Conservation (phyloP, 2,329 filamentous ascomycete species). For the Pseudocercospora macadamiae region DNA sequence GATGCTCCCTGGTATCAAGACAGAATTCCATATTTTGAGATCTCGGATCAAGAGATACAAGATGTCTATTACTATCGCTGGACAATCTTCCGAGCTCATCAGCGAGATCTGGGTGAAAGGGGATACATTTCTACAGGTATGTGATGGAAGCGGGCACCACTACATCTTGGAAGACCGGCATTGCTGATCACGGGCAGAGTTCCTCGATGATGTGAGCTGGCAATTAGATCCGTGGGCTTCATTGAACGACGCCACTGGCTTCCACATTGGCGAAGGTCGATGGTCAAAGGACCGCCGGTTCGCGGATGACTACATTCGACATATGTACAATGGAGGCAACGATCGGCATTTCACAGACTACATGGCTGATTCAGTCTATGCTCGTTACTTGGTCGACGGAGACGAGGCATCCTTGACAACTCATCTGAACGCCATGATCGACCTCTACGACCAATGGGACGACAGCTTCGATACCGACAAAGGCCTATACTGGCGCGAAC, state of each 20-base stretch:
- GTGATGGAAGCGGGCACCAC: too few species aligned
- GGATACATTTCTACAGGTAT: slow-evolving; percentile 48
- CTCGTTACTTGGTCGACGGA: slow-evolving; percentile 48
- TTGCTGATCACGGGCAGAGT: too few species aligned
- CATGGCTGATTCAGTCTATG: slow-evolving; percentile 47
- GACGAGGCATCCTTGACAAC: slow-evolving; percentile 38
- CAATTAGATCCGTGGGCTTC: slow-evolving; percentile 47
- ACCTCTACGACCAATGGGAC: slow-evolving; percentile 43
- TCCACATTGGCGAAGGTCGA: slow-evolving; percentile 49
- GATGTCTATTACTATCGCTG: slow-evolving; percentile 53
- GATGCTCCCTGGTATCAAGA: slow-evolving; percentile 46
- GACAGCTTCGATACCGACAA: slow-evolving; percentile 46
- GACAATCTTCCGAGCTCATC: slow-evolving; percentile 49
- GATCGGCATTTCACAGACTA: slow-evolving; percentile 50
- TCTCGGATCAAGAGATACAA: slow-evolving; percentile 42
- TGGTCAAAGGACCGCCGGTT: slow-evolving; percentile 50
- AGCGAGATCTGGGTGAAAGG: slow-evolving; percentile 46
- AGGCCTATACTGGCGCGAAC: slow-evolving; percentile 48
- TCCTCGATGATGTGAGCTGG: slow-evolving; percentile 50
- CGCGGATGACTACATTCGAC: slow-evolving; percentile 48
- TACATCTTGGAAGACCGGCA: too few species aligned
- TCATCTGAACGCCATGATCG: slow-evolving; percentile 42
- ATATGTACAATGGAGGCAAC: slow-evolving; percentile 47
- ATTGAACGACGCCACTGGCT: slow-evolving; percentile 50
- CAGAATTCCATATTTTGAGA: slow-evolving; percentile 46